A percentile compares a stretch with the other conserved stretches of the same genome.
Evolutionary conservation across 495 filamentous ascomycete genomes (phyloP).

Genomic region (Penicillium pancosmium): DNA sequence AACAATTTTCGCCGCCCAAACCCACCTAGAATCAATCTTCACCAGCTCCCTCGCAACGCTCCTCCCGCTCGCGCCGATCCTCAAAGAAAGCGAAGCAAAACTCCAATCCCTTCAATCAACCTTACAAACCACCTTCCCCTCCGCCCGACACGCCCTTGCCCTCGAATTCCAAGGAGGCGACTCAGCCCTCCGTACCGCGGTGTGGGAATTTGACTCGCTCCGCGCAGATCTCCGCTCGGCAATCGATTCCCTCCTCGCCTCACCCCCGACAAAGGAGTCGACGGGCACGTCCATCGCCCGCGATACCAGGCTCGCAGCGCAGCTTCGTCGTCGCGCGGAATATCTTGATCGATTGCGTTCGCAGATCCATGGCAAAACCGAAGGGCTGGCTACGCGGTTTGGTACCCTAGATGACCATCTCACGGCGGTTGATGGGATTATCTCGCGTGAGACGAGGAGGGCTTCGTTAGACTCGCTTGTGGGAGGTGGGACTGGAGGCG

Average conservation of each 20-base stretch:
- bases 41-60: slow-evolving; percentile 38
- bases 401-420: slow-evolving; percentile 47
- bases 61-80: slow-evolving; percentile 25
- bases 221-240: slow-evolving; percentile 45
- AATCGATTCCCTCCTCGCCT: slow-evolving; percentile 40
- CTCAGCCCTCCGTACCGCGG: slow-evolving; percentile 37
- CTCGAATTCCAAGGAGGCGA: slow-evolving; percentile 48
- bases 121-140: slow-evolving; percentile 36
- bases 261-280: slow-evolving; percentile 18
- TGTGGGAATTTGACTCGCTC: slow-evolving; percentile 43
- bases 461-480: slow-evolving; percentile 6
- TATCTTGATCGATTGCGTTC: slow-evolving; percentile 42
- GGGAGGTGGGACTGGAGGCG: not conserved
- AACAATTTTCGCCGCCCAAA: slow-evolving; percentile 30
- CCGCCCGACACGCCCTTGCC: slow-evolving; percentile 39
- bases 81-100: slow-evolving; percentile 42
- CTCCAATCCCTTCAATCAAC: slow-evolving; percentile 35
- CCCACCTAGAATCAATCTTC: slow-evolving; percentile 38
- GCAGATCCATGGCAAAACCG: slow-evolving; percentile 41
- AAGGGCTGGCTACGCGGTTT: slow-evolving; percentile 38
- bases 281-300: slow-evolving; percentile 22
- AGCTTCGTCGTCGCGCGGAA: slow-evolving; percentile 37
- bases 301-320: slow-evolving; percentile 38
- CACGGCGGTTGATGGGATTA: slow-evolving; percentile 42
- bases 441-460: slow-evolving; percentile 29